Evolutionary conservation across 495 filamentous ascomycete genomes (phyloP).

Genomic region (Cudoniella acicularis): DNA sequence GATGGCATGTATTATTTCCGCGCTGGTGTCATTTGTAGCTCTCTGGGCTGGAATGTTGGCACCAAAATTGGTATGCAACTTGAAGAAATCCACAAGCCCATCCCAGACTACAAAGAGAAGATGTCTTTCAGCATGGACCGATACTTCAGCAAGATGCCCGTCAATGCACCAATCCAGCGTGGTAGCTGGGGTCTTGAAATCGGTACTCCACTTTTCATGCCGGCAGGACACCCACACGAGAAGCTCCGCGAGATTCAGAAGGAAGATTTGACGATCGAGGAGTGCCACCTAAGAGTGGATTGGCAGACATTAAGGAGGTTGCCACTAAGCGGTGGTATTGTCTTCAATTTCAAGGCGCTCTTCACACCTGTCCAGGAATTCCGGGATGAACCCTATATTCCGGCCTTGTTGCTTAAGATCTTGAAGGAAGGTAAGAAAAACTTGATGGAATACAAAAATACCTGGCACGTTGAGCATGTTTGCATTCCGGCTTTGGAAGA

Average conservation of each 20-base stretch:
- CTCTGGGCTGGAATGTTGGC: conserved; percentile 76
- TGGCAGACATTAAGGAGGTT: conserved; percentile 88
- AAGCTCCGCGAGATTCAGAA: conserved; percentile 52
- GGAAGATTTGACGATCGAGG: conserved; percentile 49
- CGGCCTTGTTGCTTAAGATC: conserved; percentile 62
- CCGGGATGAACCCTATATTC: conserved; percentile 70
- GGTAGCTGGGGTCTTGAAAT: conserved; percentile 87
- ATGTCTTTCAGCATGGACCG: conserved; percentile 89
- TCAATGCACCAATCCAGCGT: conserved; percentile 74
- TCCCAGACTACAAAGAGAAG: conserved; percentile 89
- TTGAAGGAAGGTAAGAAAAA: conserved; percentile 68
- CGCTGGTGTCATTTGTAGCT: conserved; percentile 75
- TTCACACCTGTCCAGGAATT: conserved; percentile 77
- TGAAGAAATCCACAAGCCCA: conserved; percentile 69
- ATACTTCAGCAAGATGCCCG: conserved; percentile 78
- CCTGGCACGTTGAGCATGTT: conserved; percentile 81
- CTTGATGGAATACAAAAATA: conserved; percentile 79
- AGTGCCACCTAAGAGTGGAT: conserved; percentile 77
- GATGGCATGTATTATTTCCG: conserved; percentile 74
- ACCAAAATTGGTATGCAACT: conserved; percentile 72
- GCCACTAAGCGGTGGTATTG: conserved; percentile 68
- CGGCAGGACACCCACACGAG: conserved; percentile 68
- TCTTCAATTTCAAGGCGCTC: conserved; percentile 90
- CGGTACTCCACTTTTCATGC: conserved; percentile 74
- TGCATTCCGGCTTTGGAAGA: conserved; percentile 62